Evolutionary conservation across 306 rosid species (phyloP).

Genomic region (Cucurbita argyrosperma): DNA sequence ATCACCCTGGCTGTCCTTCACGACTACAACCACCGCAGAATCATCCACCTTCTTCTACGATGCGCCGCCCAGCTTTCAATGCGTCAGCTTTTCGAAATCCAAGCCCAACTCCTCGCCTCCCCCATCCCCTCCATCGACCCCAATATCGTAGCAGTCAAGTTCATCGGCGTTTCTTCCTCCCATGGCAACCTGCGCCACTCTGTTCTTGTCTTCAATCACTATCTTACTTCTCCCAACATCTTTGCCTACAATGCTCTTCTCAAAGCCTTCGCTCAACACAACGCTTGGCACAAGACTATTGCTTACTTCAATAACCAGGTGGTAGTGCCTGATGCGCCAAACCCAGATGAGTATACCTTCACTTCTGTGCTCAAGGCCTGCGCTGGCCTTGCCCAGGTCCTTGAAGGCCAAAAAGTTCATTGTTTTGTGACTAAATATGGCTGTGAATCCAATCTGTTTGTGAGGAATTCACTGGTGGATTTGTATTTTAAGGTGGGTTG

Average conservation of each 20-base stretch:
- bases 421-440: slow-evolving; percentile 23
- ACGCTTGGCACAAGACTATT: slow-evolving; percentile 20
- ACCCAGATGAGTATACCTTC: slow-evolving; percentile 29
- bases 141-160: slow-evolving; percentile 24
- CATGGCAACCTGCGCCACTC: slow-evolving; percentile 14
- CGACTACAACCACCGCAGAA: slow-evolving; percentile 19
- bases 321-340: slow-evolving; percentile 12
- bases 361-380: slow-evolving; percentile 38
- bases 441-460: slow-evolving; percentile 23
- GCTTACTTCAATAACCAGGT: slow-evolving; percentile 13
- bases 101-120: slow-evolving; percentile 16
- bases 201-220: slow-evolving; percentile 15
- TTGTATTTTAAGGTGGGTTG: slow-evolving; percentile 20
- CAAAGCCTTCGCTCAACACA: slow-evolving; percentile 30
- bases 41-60: slow-evolving; percentile 20
- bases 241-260: slow-evolving; percentile 25
- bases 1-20: slow-evolving; percentile 20
- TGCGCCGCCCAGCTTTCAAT: slow-evolving; percentile 18
- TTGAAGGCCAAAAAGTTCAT: slow-evolving; percentile 24
- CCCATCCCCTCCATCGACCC: slow-evolving; percentile 27
- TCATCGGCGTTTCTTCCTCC: slow-evolving; percentile 21
- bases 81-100: slow-evolving; percentile 27
- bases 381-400: slow-evolving; percentile 18
- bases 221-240: slow-evolving; percentile 17
- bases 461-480: slow-evolving; percentile 22